phyloP scores from a whole-genome alignment of 495 filamentous ascomycete genomes.

The Penicillium goetzii region DNA sequence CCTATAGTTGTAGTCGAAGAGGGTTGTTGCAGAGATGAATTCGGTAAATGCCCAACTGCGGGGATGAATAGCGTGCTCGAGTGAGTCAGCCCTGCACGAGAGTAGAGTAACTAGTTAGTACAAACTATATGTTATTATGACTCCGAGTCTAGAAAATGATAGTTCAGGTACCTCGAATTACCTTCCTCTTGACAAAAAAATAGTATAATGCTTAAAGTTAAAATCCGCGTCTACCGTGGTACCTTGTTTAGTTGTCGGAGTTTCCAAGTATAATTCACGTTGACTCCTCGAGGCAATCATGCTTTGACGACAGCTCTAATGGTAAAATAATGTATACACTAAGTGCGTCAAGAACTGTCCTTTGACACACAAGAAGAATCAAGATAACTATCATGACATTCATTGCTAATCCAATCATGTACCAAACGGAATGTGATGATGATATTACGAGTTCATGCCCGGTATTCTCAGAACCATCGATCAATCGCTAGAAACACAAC shows the following conservation, averaged over 20 bases:
- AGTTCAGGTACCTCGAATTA: neutral
- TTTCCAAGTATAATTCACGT: neutral
- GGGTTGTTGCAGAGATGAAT: neutral
- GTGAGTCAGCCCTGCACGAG: slow-evolving; percentile 12
- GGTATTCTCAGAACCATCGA: slow-evolving; percentile 14
- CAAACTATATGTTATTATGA: neutral
- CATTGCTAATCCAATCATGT: slow-evolving; percentile 11
- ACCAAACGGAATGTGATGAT: slow-evolving; percentile 1
- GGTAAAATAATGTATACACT: too few species aligned
- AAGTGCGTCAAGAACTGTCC: too few species aligned
- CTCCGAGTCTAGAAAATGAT: neutral
- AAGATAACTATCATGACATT: slow-evolving; percentile 2
- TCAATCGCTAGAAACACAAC: slow-evolving; percentile 18
- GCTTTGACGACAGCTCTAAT: too few species aligned
- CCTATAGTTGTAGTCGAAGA: neutral
- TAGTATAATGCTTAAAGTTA: neutral
- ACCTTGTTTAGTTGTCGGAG: neutral
- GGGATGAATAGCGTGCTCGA: neutral
- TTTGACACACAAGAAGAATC: neutral
- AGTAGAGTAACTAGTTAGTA: neutral
- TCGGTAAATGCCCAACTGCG: neutral
- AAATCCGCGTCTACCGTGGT: neutral
- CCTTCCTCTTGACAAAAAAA: neutral
- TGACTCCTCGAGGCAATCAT: neutral
- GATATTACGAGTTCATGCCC: slow-evolving; percentile 12